Evolutionary conservation across 768 basidiomycete genomes (phyloP).

Genomic region (Lentinula aciculospora): DNA sequence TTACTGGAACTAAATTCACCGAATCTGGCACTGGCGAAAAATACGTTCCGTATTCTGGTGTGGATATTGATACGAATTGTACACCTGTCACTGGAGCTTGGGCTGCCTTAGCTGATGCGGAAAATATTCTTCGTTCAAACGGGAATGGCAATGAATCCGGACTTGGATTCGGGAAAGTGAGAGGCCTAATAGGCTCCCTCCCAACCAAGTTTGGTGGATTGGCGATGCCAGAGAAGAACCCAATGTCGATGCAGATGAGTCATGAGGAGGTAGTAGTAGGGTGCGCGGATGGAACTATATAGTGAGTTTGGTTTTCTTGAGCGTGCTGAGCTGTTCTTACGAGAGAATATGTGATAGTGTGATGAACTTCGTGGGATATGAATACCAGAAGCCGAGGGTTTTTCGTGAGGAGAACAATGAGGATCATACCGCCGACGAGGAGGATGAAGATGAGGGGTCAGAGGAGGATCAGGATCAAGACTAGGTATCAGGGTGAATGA

Average conservation of each 20-base stretch:
- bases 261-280: constrained; percentile 90
- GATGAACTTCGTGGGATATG: constrained; percentile 59
- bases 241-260: constrained; percentile 90
- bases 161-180: constrained; percentile 27
- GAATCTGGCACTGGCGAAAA: background rate
- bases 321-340: background rate
- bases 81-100: constrained; percentile 71
- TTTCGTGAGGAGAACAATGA: constrained; percentile 55
- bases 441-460: background rate
- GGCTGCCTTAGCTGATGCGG: constrained; percentile 53
- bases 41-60: constrained; percentile 16
- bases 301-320: constrained; percentile 45
- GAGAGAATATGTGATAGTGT: constrained; percentile 34
- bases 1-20: background rate
- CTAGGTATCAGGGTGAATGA: no score
- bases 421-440: constrained; percentile 18
- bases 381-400: constrained; percentile 42
- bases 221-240: constrained; percentile 87
- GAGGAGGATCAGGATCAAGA: background rate
- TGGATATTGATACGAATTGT: constrained; percentile 63
- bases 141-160: constrained; percentile 14
- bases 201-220: constrained; percentile 73
- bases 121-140: constrained; percentile 21
- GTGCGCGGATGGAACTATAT: constrained; percentile 88
- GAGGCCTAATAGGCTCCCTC: constrained; percentile 56